These are phyloP conservation scores for Chaetothyriales sp. DNA, from an alignment of 2,329 filamentous ascomycete species.

Conservation along the genomic window DNA sequence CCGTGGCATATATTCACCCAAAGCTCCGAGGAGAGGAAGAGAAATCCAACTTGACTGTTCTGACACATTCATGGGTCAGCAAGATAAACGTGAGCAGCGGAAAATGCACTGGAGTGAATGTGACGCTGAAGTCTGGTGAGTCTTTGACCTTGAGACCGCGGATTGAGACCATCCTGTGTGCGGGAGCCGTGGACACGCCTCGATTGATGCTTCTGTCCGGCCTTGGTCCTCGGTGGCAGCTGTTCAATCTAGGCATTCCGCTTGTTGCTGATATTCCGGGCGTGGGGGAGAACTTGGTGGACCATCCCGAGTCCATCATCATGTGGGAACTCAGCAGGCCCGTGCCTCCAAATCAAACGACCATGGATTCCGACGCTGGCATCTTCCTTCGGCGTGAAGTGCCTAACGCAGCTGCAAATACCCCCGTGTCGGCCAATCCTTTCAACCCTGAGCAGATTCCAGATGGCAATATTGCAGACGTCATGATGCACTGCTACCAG, in stretches of 20 bases:
- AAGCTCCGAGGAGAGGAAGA: slow-evolving; percentile 73
- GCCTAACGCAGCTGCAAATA: slow-evolving; percentile 50
- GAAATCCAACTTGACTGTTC: slow-evolving; percentile 67
- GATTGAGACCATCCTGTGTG: slow-evolving; percentile 65
- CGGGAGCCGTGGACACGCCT: slow-evolving; percentile 70
- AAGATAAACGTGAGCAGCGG: slow-evolving; percentile 53
- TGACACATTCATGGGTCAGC: slow-evolving; percentile 80
- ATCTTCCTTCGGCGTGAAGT: slow-evolving; percentile 73
- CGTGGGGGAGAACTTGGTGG: slow-evolving; percentile 50
- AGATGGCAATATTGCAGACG: slow-evolving; percentile 64
- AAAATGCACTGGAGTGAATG: slow-evolving; percentile 56
- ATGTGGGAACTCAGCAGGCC: slow-evolving; percentile 69
- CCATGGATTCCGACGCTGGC: slow-evolving; percentile 81
- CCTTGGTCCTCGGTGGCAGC: slow-evolving; percentile 39
- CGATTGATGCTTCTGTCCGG: slow-evolving; percentile 46
- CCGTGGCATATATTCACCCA: slow-evolving; percentile 84
- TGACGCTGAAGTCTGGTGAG: slow-evolving; percentile 50
- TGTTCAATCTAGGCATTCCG: slow-evolving; percentile 40
- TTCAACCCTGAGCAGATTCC: slow-evolving; percentile 38
- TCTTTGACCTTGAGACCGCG: slow-evolving; percentile 46
- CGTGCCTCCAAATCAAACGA: slow-evolving; percentile 66
- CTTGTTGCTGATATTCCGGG: slow-evolving; percentile 48
- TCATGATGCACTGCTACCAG: slow-evolving; percentile 97
- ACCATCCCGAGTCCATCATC: slow-evolving; percentile 54
- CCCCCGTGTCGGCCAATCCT: slow-evolving; percentile 21